Percentiles rank a stretch among this genome's conserved stretches.
These are phyloP conservation scores for Sordariomycetes sp. DNA, from an alignment of 2,329 filamentous ascomycete species.

Conservation along the genomic window DNA sequence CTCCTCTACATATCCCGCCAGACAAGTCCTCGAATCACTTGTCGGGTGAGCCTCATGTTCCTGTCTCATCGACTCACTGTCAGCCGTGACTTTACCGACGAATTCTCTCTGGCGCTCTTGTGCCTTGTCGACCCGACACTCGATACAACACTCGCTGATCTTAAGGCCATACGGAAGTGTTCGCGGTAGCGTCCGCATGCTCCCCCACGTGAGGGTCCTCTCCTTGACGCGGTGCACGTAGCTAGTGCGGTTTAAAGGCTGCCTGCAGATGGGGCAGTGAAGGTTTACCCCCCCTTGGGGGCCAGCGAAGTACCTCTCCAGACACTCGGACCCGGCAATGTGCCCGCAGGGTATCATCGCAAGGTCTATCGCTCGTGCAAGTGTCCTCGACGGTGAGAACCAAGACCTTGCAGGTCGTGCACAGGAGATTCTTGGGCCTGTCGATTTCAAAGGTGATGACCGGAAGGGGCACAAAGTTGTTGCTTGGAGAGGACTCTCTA, in stretches of 20 bases:
- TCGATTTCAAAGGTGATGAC: conserved; percentile 15
- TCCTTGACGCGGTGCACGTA: background rate
- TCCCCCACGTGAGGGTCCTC: background rate
- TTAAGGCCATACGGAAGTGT: background rate
- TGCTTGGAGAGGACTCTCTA: conserved; percentile 5
- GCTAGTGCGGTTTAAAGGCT: background rate
- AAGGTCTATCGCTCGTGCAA: conserved; percentile 9
- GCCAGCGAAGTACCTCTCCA: conserved; percentile 13
- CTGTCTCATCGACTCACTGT: background rate
- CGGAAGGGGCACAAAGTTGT: conserved; percentile 14
- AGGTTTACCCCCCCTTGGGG: background rate
- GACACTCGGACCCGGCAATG: conserved; percentile 15
- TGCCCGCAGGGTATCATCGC: conserved; percentile 22
- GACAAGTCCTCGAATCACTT: too few relatives aligned
- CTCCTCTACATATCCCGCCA: too few relatives aligned
- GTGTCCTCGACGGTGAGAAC: conserved; percentile 10
- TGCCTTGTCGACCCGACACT: background rate
- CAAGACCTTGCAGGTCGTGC: conserved; percentile 13
- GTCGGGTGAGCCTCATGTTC: background rate
- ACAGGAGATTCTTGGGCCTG: conserved; percentile 10
- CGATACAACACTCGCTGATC: background rate
- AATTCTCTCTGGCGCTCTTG: background rate
- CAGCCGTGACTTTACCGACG: background rate
- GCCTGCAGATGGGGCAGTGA: background rate
- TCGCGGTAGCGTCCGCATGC: background rate